phyloP scores from a whole-genome alignment of 2,329 filamentous ascomycete genomes.

The Neofusicoccum kwambonambiense region DNA sequence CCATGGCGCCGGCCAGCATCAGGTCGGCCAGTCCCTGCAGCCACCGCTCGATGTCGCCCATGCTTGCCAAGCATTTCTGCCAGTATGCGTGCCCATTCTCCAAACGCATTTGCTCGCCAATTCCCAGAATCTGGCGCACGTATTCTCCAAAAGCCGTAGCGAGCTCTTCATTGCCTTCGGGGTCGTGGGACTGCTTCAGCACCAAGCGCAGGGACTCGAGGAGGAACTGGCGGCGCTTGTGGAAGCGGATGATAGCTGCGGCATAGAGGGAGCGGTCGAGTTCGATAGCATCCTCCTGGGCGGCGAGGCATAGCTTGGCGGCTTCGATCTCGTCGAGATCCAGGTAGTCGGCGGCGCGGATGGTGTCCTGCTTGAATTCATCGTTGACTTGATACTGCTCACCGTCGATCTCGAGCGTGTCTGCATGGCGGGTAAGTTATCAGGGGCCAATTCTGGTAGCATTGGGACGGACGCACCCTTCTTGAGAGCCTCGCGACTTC shows the following conservation, averaged over 20 bases:
- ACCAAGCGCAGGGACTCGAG: constrained; percentile 82
- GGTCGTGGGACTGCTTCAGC: constrained; percentile 60
- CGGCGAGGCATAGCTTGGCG: constrained; percentile 71
- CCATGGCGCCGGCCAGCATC: constrained; percentile 69
- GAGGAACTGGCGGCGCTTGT: constrained; percentile 78
- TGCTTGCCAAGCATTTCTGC: constrained; percentile 70
- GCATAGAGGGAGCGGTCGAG: constrained; percentile 73
- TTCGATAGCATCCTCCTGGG: constrained; percentile 65
- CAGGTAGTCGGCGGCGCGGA: constrained; percentile 82
- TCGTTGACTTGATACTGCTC: constrained; percentile 79
- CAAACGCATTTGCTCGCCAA: constrained; percentile 43
- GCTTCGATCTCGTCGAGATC: constrained; percentile 88
- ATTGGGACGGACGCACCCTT: constrained; percentile 53
- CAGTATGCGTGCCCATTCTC: constrained; percentile 63
- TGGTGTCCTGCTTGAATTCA: constrained; percentile 78
- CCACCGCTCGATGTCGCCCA: constrained; percentile 75
- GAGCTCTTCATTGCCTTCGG: constrained; percentile 27
- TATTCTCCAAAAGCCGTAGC: constrained; percentile 28
- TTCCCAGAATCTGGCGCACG: constrained; percentile 55
- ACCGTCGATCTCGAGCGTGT: constrained; percentile 71
- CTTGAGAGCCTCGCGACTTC: constrained; percentile 69
- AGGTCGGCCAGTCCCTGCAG: constrained; percentile 74
- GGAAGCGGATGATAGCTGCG: constrained; percentile 81
- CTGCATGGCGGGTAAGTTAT: constrained; percentile 44
- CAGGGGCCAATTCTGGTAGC: not conserved